Evolutionary conservation across 129 eudicot species (phyloP).

Genomic region (Flaveria bidentis): DNA sequence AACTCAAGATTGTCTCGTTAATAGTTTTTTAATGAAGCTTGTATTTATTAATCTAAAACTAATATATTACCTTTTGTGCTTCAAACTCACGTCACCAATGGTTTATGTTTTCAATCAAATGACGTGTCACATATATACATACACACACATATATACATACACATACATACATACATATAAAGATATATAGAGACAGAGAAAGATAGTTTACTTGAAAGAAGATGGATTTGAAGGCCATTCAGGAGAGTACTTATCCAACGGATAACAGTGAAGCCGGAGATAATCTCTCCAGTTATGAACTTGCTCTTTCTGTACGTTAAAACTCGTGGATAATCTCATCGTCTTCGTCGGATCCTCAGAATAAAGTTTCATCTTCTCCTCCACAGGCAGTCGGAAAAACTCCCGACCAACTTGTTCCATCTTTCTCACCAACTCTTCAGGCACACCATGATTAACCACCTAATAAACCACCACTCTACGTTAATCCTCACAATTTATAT

Average conservation of each 20-base stretch:
- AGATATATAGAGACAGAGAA: background rate
- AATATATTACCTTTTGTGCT: too few species aligned
- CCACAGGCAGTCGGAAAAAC: constrained; percentile 70
- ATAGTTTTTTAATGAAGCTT: too few species aligned
- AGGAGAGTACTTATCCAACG: constrained; percentile 58
- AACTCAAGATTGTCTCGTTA: too few species aligned
- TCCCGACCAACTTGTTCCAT: constrained; percentile 63
- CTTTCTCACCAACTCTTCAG: constrained; percentile 46
- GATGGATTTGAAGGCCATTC: constrained; percentile 92
- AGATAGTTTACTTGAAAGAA: constrained; percentile 57
- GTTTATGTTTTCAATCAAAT: too few species aligned
- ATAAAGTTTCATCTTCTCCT: constrained; percentile 80
- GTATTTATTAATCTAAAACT: too few species aligned
- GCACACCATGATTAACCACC: constrained; percentile 87
- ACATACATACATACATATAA: too few species aligned
- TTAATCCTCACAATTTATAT: background rate
- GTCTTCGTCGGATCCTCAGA: constrained; percentile 85
- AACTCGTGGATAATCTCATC: constrained; percentile 78
- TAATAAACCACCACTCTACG: background rate
- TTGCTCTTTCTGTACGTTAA: constrained; percentile 68
- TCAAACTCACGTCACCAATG: too few species aligned
- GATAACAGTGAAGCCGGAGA: constrained; percentile 88
- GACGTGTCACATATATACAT: too few species aligned
- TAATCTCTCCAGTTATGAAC: constrained; percentile 94
- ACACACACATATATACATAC: too few species aligned